Evolutionary conservation across 2,329 filamentous ascomycete genomes (phyloP), one percentile per base, ranked within the genome.

Genomic region (Colletotrichum tabaci): DNA sequence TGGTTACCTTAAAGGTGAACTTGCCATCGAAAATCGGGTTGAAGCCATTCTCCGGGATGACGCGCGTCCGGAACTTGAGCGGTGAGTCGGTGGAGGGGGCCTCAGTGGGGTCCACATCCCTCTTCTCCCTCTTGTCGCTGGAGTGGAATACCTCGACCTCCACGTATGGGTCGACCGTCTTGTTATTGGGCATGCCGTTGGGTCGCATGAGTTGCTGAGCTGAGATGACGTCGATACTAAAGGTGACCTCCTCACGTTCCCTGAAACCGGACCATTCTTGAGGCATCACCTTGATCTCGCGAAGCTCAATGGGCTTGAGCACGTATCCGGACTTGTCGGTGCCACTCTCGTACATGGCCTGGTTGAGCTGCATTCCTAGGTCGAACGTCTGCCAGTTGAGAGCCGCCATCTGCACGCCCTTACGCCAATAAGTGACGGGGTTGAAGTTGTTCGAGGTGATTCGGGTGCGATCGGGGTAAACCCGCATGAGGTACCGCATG

Each of bases 301-400:
- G 93, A 73, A 98, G 90, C 79, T 95, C 94, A 46, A 91, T 89
- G 23, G 96, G 96, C 84, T 99, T 99, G 64, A 98, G 88, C 16
- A 98, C 95, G 77, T 98, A 99, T 55, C 96, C 96, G 3, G 93
- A 94, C 67, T 91, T 90, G 82, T 98, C 96, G 15, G 89, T 92
- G 53, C 94, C 94, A 69, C 94, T 94, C 57, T 95, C 93, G 79
- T 98, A 99, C 96, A 99, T 98, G 78, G 96, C 96, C 76, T 96
- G 93, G 80, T 98, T 98, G 81, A 98, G 88, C 79, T 98, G 96
- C 89, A 98, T 96, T 56, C 95, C 94, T 21, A 97, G 87, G 79
- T 98, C 96, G 78, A 97, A 98, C 0, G 95, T 98, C 83, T 99
- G 96, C 96, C 96, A 98, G 83, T 99, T 99, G 74, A 98, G 87